phyloP scores from a whole-genome alignment of 106 monocot genomes.

The Gastrodia elata region DNA sequence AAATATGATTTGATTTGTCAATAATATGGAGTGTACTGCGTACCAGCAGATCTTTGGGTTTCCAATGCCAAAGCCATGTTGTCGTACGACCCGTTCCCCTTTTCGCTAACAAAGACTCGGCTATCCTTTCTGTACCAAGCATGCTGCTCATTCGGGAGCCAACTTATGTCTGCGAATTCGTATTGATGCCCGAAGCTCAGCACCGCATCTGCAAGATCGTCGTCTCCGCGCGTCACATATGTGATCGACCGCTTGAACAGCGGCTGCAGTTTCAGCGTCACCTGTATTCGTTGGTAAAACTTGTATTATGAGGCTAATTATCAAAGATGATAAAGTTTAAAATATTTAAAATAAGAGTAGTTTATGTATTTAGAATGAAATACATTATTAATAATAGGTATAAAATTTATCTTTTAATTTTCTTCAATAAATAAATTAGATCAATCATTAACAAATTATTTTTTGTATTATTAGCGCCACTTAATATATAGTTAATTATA shows the following conservation, averaged over 20 bases:
- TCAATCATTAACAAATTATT: no score
- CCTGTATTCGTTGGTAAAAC: no score
- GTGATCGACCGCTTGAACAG: constrained; percentile 38
- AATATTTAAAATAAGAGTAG: no score
- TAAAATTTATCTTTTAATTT: no score
- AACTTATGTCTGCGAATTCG: constrained; percentile 49
- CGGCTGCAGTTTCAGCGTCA: constrained; percentile 34
- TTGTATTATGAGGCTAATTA: no score
- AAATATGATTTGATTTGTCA: no score
- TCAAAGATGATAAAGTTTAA: no score
- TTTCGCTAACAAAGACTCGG: constrained; percentile 16
- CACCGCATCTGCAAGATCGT: constrained; percentile 14
- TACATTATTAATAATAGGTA: no score
- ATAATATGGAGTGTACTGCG: background rate
- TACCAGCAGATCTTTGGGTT: constrained; percentile 22
- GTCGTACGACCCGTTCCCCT: constrained; percentile 35
- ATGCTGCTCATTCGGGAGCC: constrained; percentile 36
- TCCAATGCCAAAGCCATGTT: constrained; percentile 26
- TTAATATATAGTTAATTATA: no score
- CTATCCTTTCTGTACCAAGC: constrained; percentile 45
- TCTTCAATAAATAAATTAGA: no score
- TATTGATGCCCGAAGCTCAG: constrained; percentile 20
- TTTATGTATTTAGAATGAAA: no score
- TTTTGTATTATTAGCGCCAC: no score
- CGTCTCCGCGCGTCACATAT: constrained; percentile 10